Evolutionary conservation across 169 alveolate species (phyloP).

Genomic region (Eimeria praecox): DNA sequence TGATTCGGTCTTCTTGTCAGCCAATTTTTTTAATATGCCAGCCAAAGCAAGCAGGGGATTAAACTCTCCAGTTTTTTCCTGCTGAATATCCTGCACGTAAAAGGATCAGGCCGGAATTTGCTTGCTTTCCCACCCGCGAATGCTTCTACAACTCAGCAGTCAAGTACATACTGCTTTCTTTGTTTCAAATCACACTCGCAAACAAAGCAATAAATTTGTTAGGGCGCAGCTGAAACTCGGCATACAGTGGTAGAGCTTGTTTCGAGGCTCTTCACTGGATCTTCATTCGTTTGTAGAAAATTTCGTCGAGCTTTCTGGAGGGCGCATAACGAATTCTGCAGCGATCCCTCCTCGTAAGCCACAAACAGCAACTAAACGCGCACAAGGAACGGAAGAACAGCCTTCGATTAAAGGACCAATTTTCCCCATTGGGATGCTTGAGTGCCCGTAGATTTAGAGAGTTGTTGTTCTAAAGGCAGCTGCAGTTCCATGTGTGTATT

Average conservation of each 20-base stretch:
- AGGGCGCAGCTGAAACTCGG: not conserved
- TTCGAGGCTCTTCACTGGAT: not conserved
- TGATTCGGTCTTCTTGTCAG: not conserved
- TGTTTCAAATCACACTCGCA: not conserved
- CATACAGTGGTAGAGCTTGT: not conserved
- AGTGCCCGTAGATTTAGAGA: not conserved
- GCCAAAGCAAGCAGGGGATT: constrained; percentile 21
- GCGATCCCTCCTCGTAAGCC: constrained; percentile 49
- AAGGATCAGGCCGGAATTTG: not conserved
- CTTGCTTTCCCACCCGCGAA: not conserved
- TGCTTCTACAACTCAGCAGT: not conserved
- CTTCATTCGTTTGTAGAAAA: not conserved
- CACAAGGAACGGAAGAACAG: not conserved
- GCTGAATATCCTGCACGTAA: not conserved
- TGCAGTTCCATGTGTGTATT: not conserved
- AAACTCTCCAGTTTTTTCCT: not conserved
- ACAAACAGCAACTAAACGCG: not conserved
- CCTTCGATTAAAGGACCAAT: not conserved
- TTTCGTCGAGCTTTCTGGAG: constrained; percentile 15
- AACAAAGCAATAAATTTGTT: not conserved
- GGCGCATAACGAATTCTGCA: constrained; percentile 4
- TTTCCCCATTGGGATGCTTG: not conserved
- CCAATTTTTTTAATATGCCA: constrained; percentile 4
- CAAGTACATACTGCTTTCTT: not conserved
- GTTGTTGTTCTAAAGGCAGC: not conserved